Conservation (phyloP, 78 protist genomes). For the Emiliania huxleyi region DNA sequence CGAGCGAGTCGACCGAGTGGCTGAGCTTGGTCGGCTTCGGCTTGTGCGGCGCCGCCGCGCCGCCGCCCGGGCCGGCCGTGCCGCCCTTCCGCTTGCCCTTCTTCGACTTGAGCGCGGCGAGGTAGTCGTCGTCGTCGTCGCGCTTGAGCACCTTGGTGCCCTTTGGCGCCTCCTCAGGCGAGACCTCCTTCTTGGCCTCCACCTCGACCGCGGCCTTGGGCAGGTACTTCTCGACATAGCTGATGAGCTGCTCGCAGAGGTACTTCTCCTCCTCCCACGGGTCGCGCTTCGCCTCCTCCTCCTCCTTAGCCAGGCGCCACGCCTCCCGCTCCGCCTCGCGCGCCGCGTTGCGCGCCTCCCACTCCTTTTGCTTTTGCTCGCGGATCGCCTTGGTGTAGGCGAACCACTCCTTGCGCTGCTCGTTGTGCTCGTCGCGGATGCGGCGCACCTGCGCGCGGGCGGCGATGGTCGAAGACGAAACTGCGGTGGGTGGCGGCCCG, state of each 20-base stretch:
- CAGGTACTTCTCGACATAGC: neutral
- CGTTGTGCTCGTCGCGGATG: conserved; percentile 12
- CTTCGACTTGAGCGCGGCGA: neutral
- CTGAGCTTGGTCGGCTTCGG: neutral
- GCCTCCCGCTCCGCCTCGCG: neutral
- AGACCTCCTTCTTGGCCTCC: neutral
- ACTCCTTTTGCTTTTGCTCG: neutral
- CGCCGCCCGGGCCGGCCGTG: neutral
- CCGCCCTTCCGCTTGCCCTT: neutral
- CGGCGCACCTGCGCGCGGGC: too few species aligned
- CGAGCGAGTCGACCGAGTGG: neutral
- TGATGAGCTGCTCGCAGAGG: neutral
- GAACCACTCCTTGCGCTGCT: neutral
- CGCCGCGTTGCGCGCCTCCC: neutral
- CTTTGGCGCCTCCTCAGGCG: neutral
- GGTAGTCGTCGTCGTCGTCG: neutral
- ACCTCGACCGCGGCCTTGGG: neutral
- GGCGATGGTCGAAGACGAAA: too few species aligned
- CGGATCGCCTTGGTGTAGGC: neutral
- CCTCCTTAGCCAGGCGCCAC: neutral
- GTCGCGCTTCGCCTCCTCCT: conserved; percentile 19
- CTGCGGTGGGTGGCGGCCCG: too few species aligned
- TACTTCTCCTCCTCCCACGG: conserved; percentile 22
- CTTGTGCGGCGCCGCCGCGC: neutral
- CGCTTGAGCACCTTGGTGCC: neutral